Evolutionary conservation across 306 rosid species (phyloP).

Genomic region (Hippophae rhamnoides): DNA sequence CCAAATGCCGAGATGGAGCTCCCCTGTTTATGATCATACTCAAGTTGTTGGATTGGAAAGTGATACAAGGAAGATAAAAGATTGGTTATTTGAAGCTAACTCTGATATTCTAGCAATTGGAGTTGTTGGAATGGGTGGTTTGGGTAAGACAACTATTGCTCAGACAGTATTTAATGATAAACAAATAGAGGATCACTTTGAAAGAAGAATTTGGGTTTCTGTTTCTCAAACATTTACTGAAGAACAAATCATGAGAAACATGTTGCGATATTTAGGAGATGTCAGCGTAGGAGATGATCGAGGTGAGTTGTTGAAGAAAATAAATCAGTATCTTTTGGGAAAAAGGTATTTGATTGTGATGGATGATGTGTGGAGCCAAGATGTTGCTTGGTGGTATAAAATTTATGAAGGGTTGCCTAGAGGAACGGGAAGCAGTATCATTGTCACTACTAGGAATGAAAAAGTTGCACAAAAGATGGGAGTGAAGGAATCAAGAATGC

Average conservation of each 20-base stretch:
- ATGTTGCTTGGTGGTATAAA: constrained; percentile 16
- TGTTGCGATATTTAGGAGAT: constrained; percentile 26
- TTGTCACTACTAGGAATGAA: constrained; percentile 19
- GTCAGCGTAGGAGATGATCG: constrained; percentile 16
- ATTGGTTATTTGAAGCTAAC: constrained; percentile 23
- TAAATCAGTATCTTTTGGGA: constrained; percentile 18
- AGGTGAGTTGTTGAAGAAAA: constrained; percentile 17
- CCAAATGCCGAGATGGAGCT: constrained; percentile 24
- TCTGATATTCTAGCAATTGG: constrained; percentile 19
- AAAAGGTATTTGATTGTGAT: constrained; percentile 28
- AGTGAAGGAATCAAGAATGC: constrained; percentile 18
- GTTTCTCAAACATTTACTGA: constrained; percentile 26
- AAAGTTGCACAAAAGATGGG: constrained; percentile 22
- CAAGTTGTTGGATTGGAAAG: constrained; percentile 30
- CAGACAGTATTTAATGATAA: constrained; percentile 22
- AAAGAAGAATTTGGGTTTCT: constrained; percentile 27
- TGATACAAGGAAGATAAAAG: constrained; percentile 21
- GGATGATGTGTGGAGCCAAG: constrained; percentile 26
- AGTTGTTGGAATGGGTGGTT: constrained; percentile 32
- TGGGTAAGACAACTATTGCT: constrained; percentile 27
- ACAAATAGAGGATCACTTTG: constrained; percentile 19
- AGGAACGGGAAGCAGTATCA: constrained; percentile 21
- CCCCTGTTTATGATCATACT: constrained; percentile 32
- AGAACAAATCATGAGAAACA: constrained; percentile 25
- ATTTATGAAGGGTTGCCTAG: constrained; percentile 19